A percentile compares a stretch with the other conserved stretches of the same genome.
phyloP scores from a whole-genome alignment of 176 grass and related monocot species.

The Bothriochloa decipiens region DNA sequence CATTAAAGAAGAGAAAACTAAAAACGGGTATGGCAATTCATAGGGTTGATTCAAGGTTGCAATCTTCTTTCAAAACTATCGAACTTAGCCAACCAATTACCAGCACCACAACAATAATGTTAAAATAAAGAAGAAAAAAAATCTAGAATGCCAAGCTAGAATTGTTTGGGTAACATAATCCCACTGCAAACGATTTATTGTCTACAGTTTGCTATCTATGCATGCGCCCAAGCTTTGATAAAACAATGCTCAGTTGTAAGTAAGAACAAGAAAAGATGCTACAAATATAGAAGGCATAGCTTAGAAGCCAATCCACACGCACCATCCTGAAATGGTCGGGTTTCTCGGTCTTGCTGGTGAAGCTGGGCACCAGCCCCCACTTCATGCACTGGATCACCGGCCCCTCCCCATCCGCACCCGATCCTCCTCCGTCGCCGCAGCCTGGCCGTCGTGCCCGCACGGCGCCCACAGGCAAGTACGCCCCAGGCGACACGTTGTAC shows the following conservation, averaged over 20 bases:
- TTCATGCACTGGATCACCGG: slow-evolving; percentile 86
- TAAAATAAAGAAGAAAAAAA: not conserved
- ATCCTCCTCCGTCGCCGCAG: slow-evolving; percentile 10
- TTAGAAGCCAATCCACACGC: not conserved
- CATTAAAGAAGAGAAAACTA: not conserved
- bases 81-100: not conserved
- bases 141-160: not conserved
- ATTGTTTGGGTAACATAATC: not conserved
- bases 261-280: not conserved
- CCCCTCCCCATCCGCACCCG: slow-evolving; percentile 18
- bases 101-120: not conserved
- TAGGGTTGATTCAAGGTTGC: not conserved
- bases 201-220: not conserved
- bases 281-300: not conserved
- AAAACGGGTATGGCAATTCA: not conserved
- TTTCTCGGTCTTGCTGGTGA: slow-evolving; percentile 83
- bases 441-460: slow-evolving; percentile 12
- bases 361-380: slow-evolving; percentile 94
- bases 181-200: not conserved
- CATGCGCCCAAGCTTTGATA: not conserved
- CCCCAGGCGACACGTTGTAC: slow-evolving; percentile 78
- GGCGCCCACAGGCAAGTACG: slow-evolving; percentile 65
- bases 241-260: not conserved
- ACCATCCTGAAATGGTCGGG: slow-evolving; percentile 95
- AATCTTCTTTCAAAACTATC: not conserved